phyloP scores from a whole-genome alignment of 1,139 yeast genomes.

The Entelexis sorbosivorans region DNA sequence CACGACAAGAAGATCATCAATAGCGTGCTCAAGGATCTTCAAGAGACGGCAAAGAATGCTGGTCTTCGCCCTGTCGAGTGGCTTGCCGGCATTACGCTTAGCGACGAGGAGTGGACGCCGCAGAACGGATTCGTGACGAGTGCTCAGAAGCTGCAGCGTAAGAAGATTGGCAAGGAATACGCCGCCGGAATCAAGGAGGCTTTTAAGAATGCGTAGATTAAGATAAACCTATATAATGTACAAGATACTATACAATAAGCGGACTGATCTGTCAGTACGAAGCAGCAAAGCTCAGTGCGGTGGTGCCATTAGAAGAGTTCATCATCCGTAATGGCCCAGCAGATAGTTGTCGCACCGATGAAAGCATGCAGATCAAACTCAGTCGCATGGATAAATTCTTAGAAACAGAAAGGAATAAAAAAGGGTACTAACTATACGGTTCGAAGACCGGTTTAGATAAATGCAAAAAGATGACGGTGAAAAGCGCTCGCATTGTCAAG shows the following conservation, averaged over 20 bases:
- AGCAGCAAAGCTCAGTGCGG: too few relatives aligned
- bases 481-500: constrained; percentile 61
- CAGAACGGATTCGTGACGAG: constrained; percentile 87
- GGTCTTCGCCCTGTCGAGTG: constrained; percentile 83
- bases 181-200: constrained; percentile 29
- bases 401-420: neutral
- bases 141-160: constrained; percentile 94
- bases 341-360: too few relatives aligned
- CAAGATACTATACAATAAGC: neutral
- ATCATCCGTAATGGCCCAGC: too few relatives aligned
- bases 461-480: constrained; percentile 15
- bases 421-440: neutral
- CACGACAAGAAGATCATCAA: constrained; percentile 47
- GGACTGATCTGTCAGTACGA: too few relatives aligned
- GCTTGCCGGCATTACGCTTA: constrained; percentile 62
- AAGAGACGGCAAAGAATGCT: constrained; percentile 66
- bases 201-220: constrained; percentile 23
- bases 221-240: neutral
- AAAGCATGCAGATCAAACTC: too few relatives aligned
- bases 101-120: constrained; percentile 96
- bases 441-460: constrained; percentile 1
- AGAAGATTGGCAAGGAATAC: constrained; percentile 58
- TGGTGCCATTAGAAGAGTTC: too few relatives aligned
- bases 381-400: too few relatives aligned
- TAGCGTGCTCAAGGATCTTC: constrained; percentile 48